These are phyloP conservation scores for Blastobotrys parvus DNA, from an alignment of 805 yeast genomes.

Conservation along the genomic window DNA sequence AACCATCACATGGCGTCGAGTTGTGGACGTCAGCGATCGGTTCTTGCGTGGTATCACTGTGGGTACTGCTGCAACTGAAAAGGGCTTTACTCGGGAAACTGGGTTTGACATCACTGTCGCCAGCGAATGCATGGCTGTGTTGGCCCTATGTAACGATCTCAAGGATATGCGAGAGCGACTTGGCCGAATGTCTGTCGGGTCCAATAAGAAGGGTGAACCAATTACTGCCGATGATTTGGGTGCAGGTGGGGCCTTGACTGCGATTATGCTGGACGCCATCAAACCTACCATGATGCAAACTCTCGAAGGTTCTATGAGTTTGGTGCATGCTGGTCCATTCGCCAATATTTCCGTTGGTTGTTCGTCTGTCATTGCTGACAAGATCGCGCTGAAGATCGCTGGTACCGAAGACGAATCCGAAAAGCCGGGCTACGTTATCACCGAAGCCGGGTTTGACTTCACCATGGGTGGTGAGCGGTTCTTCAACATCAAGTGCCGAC, in stretches of 20 bases:
- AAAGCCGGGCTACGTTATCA: conserved; percentile 72
- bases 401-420: conserved; percentile 44
- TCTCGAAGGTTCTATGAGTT: conserved; percentile 93
- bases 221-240: conserved; percentile 93
- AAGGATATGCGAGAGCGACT: conserved; percentile 80
- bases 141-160: conserved; percentile 73
- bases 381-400: conserved; percentile 83
- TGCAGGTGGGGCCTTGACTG: conserved; percentile 91
- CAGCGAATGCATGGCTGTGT: conserved; percentile 91
- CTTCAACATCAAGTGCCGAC: conserved; percentile 89
- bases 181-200: conserved; percentile 83
- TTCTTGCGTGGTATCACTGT: conserved; percentile 81
- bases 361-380: conserved; percentile 87
- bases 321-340: conserved; percentile 98
- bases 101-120: conserved; percentile 98
- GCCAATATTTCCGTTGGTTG: conserved; percentile 98
- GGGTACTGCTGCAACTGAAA: conserved; percentile 90
- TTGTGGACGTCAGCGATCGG: conserved; percentile 91
- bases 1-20: conserved; percentile 86
- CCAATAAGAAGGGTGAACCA: conserved; percentile 66
- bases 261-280: conserved; percentile 88
- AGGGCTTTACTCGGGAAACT: conserved; percentile 73
- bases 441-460: conserved; percentile 98
- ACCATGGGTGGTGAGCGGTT: conserved; percentile 99
- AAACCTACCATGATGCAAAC: conserved; percentile 97